phyloP scores from a whole-genome alignment of 148 eudicot species.

The Spergularia bocconei region DNA sequence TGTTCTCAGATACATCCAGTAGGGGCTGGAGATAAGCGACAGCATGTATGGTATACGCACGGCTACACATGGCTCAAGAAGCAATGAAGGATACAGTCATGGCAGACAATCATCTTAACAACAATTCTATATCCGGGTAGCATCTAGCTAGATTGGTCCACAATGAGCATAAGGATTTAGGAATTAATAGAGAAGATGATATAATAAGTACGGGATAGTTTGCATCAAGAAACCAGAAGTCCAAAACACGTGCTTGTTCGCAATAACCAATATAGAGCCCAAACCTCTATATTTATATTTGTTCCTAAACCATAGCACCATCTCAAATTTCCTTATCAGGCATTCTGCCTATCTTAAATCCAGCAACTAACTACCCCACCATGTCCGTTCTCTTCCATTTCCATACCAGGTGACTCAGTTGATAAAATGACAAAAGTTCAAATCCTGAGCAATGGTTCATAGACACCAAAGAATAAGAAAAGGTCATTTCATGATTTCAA shows the following conservation, averaged over 20 bases:
- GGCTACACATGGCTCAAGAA: background rate
- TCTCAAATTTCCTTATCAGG: background rate
- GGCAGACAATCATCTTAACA: background rate
- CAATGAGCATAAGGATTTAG: background rate
- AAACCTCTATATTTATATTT: background rate
- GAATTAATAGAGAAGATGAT: background rate
- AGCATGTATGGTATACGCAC: background rate
- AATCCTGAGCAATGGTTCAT: background rate
- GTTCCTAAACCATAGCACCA: background rate
- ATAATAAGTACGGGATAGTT: background rate
- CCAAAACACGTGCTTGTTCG: background rate
- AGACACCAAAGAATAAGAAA: background rate
- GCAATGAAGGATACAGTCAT: background rate
- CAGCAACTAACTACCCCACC: background rate
- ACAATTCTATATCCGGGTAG: background rate
- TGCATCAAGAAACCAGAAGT: background rate
- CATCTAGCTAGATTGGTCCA: background rate
- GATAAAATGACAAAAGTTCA: background rate
- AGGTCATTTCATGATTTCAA: background rate
- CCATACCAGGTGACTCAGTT: background rate
- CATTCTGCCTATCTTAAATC: too few relatives aligned
- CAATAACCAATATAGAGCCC: background rate
- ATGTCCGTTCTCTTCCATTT: background rate
- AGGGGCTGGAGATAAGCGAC: background rate
- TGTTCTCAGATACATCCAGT: background rate